A percentile compares a stretch with the other conserved stretches of the same genome.
Evolutionary conservation across 108 stramenopile species (phyloP).

Genomic region (Licmophora abbreviata): DNA sequence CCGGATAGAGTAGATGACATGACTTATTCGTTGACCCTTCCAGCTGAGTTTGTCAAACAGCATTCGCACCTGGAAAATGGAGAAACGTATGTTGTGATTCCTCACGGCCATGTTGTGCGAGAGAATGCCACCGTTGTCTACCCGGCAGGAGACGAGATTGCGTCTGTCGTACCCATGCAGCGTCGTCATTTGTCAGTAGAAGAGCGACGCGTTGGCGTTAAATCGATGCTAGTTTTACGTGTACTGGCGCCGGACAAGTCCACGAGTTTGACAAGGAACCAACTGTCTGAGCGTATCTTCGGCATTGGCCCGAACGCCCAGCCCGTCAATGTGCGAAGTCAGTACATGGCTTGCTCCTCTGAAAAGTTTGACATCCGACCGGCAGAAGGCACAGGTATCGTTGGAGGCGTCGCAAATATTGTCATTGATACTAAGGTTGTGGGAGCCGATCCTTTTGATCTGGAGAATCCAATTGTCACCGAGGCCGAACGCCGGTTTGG

Average conservation of each 20-base stretch:
- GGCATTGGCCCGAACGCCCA: slow-evolving; percentile 2
- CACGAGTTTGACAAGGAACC: background rate
- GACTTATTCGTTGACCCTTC: too few relatives aligned
- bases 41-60: too few relatives aligned
- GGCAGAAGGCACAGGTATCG: background rate
- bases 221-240: slow-evolving; percentile 22
- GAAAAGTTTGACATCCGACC: slow-evolving; percentile 15
- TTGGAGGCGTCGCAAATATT: background rate
- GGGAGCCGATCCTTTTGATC: background rate
- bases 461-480: slow-evolving; percentile 6
- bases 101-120: too few relatives aligned
- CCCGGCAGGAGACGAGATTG: too few relatives aligned
- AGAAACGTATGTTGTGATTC: too few relatives aligned
- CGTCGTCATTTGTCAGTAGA: too few relatives aligned
- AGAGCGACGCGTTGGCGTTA: too few relatives aligned
- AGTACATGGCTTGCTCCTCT: slow-evolving; percentile 24
- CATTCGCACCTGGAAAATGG: too few relatives aligned
- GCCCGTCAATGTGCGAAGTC: slow-evolving; percentile 11
- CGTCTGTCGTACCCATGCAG: too few relatives aligned
- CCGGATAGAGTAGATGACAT: too few relatives aligned
- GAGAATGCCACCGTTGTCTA: too few relatives aligned
- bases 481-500: background rate
- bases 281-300: slow-evolving; percentile 4
- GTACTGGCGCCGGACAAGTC: slow-evolving; percentile 10
- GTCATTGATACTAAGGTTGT: background rate